A percentile compares a stretch with the other conserved stretches of the same genome.
These are phyloP conservation scores for Xylaria sp. DNA, from an alignment of 2,329 filamentous ascomycete genomes.

Conservation along the genomic window DNA sequence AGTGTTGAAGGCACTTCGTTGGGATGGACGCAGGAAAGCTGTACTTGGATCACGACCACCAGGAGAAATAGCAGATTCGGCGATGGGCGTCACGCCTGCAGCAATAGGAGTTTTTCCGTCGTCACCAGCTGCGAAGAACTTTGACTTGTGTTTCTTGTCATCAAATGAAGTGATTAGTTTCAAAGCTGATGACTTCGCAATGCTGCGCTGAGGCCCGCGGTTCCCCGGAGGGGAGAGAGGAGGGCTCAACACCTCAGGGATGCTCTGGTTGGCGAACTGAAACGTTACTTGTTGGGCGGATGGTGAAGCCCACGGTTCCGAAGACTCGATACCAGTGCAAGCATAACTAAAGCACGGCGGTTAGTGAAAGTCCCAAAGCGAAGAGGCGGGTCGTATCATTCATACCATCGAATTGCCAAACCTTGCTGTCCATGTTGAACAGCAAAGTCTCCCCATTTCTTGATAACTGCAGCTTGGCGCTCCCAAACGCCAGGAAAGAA, in stretches of 20 bases:
- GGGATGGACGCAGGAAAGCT: constrained; percentile 73
- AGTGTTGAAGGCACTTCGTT: constrained; percentile 75
- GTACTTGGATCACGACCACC: constrained; percentile 73
- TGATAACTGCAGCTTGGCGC: constrained; percentile 84
- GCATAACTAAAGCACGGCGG: constrained; percentile 71
- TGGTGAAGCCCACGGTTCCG: constrained; percentile 89
- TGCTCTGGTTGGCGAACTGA: constrained; percentile 63
- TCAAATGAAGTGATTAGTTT: constrained; percentile 94
- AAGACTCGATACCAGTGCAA: constrained; percentile 85
- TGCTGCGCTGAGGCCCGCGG: constrained; percentile 68
- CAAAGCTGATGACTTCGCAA: constrained; percentile 83
- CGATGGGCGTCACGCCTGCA: constrained; percentile 87
- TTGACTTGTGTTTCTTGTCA: constrained; percentile 69
- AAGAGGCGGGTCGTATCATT: constrained; percentile 29
- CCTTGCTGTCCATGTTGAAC: constrained; percentile 89
- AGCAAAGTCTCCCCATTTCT: constrained; percentile 95
- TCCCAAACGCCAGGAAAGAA: constrained; percentile 90
- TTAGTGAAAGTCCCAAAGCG: constrained; percentile 35
- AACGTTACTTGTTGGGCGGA: constrained; percentile 73
- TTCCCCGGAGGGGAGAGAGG: constrained; percentile 79
- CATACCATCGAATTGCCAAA: constrained; percentile 83
- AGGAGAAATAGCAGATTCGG: constrained; percentile 80
- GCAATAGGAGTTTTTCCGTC: constrained; percentile 79
- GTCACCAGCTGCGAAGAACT: constrained; percentile 69
- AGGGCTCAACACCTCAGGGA: constrained; percentile 73